phyloP scores from a whole-genome alignment of 495 filamentous ascomycete species.

The Penicillium antarcticum region DNA sequence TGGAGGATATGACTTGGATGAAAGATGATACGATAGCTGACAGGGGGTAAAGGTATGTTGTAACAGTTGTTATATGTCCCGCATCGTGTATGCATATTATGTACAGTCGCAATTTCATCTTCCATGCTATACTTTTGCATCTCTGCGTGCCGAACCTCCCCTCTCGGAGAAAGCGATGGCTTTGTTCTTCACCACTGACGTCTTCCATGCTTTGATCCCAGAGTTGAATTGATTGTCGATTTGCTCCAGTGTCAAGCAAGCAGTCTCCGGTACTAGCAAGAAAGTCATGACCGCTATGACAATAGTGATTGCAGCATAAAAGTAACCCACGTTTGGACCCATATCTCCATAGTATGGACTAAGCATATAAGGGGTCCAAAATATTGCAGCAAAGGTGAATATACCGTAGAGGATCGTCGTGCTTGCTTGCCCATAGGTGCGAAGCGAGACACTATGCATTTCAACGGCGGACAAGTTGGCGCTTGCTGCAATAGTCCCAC shows the following conservation, averaged over 20 bases:
- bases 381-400: slow-evolving; percentile 25
- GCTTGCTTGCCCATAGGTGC: slow-evolving; percentile 31
- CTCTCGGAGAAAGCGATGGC: neutral
- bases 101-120: no score
- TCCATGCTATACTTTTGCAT: no score
- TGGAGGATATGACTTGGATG: no score
- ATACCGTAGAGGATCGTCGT: slow-evolving; percentile 23
- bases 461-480: slow-evolving; percentile 20
- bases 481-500: slow-evolving; percentile 24
- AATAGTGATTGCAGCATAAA: slow-evolving; percentile 25
- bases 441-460: slow-evolving; percentile 30
- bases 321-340: slow-evolving; percentile 29
- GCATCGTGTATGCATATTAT: no score
- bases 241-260: slow-evolving; percentile 26
- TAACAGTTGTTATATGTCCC: no score
- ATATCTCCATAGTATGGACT: slow-evolving; percentile 24
- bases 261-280: slow-evolving; percentile 27
- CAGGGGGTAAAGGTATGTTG: no score
- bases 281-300: slow-evolving; percentile 16
- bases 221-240: slow-evolving; percentile 28
- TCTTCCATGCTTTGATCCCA: slow-evolving; percentile 20
- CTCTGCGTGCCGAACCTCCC: neutral
- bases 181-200: slow-evolving; percentile 18
- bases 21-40: no score
- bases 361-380: slow-evolving; percentile 33